Conservation (phyloP, 148 eudicot species). For the Fagopyrum homotropicum region DNA sequence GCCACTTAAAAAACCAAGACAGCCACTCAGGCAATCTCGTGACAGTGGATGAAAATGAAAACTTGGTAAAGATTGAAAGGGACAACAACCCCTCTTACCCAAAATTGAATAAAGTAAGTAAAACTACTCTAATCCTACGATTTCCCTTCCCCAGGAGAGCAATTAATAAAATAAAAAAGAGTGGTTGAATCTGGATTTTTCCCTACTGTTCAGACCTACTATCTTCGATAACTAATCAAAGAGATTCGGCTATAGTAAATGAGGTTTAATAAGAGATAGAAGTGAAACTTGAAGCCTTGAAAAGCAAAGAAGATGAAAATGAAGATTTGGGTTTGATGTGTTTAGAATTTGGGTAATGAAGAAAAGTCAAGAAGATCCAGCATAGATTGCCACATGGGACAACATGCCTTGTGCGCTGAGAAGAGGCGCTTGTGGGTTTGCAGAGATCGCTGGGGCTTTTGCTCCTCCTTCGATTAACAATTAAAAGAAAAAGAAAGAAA, state of each 20-base stretch:
- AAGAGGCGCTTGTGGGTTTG: conserved; percentile 3
- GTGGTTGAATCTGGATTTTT: conserved; percentile 2
- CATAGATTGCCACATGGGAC: conserved; percentile 10
- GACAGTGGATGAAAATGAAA: background rate
- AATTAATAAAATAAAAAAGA: background rate
- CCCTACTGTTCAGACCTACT: background rate
- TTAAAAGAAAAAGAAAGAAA: background rate
- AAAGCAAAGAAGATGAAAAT: background rate
- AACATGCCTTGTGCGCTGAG: background rate
- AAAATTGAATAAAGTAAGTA: background rate
- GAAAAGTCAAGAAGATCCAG: conserved; percentile 12
- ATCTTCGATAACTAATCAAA: background rate
- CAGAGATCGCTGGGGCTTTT: conserved; percentile 8
- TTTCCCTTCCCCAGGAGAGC: conserved; percentile 9
- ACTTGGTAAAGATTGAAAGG: background rate
- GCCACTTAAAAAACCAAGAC: background rate
- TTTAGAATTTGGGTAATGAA: background rate
- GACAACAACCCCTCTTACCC: background rate
- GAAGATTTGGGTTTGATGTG: background rate
- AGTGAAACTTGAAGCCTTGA: background rate
- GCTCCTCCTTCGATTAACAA: background rate
- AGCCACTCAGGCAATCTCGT: background rate
- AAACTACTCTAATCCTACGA: background rate
- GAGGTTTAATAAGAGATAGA: background rate
- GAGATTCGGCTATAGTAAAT: background rate